Evolutionary conservation across 2,329 filamentous ascomycete species (phyloP), one percentile per base, ranked within the genome.

Genomic region (Lecanicillium sp.): DNA sequence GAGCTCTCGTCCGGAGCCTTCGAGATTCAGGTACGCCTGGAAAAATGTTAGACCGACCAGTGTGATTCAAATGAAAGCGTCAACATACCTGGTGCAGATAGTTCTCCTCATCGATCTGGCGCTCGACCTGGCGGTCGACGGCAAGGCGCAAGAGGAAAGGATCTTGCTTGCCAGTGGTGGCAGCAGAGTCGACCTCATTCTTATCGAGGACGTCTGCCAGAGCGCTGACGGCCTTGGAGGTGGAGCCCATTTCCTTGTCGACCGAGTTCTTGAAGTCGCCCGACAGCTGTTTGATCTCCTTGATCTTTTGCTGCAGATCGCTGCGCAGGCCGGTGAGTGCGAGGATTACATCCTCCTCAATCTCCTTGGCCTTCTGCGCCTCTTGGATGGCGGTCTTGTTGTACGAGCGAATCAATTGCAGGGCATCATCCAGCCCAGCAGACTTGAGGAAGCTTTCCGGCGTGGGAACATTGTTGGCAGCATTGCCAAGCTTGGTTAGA

Each of bases 181-280:
- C 56, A 3, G 84, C 75, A 1, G 87, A 77, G 62, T 96, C 90
- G 14, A 86, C 72, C 60, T 96, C 90, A 35, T 84, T 83, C 57
- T 88, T 79, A 14, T 86, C 84, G 26, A 98, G 69, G 1, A 85
- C 79, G 51, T 96, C 90, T 54, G 93, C 84, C n/a, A 96, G 73
- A 26, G 81, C 75, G 45, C 83, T 83, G 21, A 97, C 87, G 14
- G 85, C 84, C 62, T 82, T 88, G 52, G 84, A 78, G 0, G 93
- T 96, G 15, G 66, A 72, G 17, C 96, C 90, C 72, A 95, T 91
- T 67, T 97, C 93, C 69, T 91, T 95, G 21, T 95, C 89, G 9
- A 98, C 90, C 0, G 85, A 87, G 63, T 95, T 98, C 69, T 95
- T 95, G 70, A 98, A 98, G 65, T 98, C 93, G 14, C 90, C 87